Evolutionary conservation across 2,329 filamentous ascomycete species (phyloP), one percentile per base, ranked within the genome.

Genomic region (Pseudonectria buxi): DNA sequence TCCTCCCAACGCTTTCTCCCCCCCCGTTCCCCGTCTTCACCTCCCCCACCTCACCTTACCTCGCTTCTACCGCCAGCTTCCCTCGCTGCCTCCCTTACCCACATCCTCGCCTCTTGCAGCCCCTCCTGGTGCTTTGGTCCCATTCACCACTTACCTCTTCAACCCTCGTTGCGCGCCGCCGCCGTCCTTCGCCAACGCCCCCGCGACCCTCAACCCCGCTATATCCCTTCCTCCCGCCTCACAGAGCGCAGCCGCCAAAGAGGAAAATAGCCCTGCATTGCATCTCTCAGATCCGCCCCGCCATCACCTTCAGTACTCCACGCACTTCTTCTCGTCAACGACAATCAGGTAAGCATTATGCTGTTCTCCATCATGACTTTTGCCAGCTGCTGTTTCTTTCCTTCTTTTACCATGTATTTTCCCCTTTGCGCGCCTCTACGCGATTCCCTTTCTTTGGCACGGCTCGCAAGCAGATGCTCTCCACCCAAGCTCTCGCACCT

Each of bases 141-240:
- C 33, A 37, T 41, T 43, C 47, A 40, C 46, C 44, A 45, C 47
- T 45, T 40, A 36, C 42, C 45, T 40, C 39, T 38, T 45, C 44
- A 36, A 41, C 36, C 40, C 41, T 43, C 46, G 41, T 37, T 38
- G 31, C 22, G 43, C 41, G 37, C 44, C 44, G 43, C 38, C 45
- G 42, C 42, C 39, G 42, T 47, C 39, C 38, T 30, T 32, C 33
- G 37, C 42, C 42, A 41, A 41, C 41, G 47, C 36, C 33, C 48
- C 47, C 40, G 41, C 50, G 51, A 53, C 45, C 48, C 47, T 57
- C 48, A 49, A 58, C 55, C 55, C 55, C 54, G 55, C 54, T 54
- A 55, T 47, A 49, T 54, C 46, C 51, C 48, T 51, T 43, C n/a
- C 45, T 57, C 47, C 44, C 46, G 18, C 18, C 18, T 9, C 9